Evolutionary conservation across 2,329 filamentous ascomycete species (phyloP).

Genomic region (Cordyceps farinosa): DNA sequence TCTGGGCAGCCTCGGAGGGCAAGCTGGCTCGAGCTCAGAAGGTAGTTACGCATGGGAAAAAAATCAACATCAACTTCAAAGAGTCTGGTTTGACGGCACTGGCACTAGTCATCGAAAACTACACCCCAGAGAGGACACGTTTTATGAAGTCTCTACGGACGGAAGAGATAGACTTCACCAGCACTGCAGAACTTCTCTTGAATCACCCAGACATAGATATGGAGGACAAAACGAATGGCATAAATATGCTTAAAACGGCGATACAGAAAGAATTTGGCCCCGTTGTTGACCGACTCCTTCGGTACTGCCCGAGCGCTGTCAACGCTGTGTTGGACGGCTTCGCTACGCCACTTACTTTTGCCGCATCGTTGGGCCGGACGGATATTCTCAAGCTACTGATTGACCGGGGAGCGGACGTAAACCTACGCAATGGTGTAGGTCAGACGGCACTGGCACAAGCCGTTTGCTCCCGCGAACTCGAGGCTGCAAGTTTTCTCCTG

Average conservation of each 20-base stretch:
- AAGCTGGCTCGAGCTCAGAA: not conserved
- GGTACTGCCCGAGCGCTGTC: not conserved
- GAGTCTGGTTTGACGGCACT: not conserved
- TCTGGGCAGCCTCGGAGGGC: not conserved
- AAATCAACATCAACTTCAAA: not conserved
- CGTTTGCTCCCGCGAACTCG: not conserved
- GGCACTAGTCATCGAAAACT: not conserved
- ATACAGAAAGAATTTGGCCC: not conserved
- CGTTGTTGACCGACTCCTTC: not conserved
- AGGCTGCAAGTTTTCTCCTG: not conserved
- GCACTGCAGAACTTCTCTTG: not conserved
- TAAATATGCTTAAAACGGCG: not conserved
- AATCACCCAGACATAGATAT: not conserved
- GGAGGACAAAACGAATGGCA: not conserved
- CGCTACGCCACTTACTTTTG: not conserved
- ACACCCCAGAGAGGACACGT: not conserved
- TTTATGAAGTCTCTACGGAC: not conserved
- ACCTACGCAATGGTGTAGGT: not conserved
- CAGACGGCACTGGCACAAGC: not conserved
- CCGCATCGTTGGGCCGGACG: not conserved
- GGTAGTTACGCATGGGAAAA: not conserved
- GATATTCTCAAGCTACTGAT: not conserved
- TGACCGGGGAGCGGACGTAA: not conserved
- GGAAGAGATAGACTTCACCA: not conserved
- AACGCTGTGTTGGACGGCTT: not conserved